These are phyloP conservation scores for Backusella liffmaniae DNA, from an alignment of 192 early-diverging fungal genomes.

Conservation along the genomic window DNA sequence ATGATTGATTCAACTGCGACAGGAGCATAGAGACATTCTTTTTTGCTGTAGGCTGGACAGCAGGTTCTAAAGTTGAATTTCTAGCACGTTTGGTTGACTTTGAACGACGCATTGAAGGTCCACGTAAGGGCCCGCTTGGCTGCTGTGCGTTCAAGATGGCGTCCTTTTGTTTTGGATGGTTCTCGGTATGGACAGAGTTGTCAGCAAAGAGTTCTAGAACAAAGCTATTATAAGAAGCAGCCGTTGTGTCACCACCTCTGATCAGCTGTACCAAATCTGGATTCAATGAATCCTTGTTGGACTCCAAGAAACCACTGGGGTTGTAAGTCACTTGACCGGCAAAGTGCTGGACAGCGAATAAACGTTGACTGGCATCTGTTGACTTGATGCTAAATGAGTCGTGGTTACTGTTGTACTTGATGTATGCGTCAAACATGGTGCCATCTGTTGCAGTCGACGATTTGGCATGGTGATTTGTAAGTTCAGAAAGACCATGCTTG, in stretches of 20 bases:
- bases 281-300: slow-evolving; percentile 76
- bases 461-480: slow-evolving; percentile 54
- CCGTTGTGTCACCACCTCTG: slow-evolving; percentile 59
- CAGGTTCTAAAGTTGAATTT: neutral
- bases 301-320: slow-evolving; percentile 65
- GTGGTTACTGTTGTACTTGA: slow-evolving; percentile 50
- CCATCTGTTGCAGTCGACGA: slow-evolving; percentile 42
- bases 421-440: slow-evolving; percentile 54
- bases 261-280: slow-evolving; percentile 86
- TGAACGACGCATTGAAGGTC: slow-evolving; percentile 55
- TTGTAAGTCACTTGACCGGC: slow-evolving; percentile 66
- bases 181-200: slow-evolving; percentile 68
- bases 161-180: slow-evolving; percentile 74
- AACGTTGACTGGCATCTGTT: slow-evolving; percentile 38
- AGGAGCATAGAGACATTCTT: slow-evolving; percentile 57
- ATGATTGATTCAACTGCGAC: slow-evolving; percentile 66
- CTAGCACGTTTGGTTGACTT: slow-evolving; percentile 38
- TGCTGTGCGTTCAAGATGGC: slow-evolving; percentile 81
- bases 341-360: slow-evolving; percentile 86
- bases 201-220: slow-evolving; percentile 76
- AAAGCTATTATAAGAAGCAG: slow-evolving; percentile 69
- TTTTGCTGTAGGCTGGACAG: slow-evolving; percentile 1
- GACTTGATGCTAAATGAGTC: slow-evolving; percentile 42
- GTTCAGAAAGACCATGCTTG: slow-evolving; percentile 70
- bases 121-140: slow-evolving; percentile 62